Conservation (phyloP, 2,329 filamentous ascomycete species). For the Pseudovirgaria hyperparasitica region DNA sequence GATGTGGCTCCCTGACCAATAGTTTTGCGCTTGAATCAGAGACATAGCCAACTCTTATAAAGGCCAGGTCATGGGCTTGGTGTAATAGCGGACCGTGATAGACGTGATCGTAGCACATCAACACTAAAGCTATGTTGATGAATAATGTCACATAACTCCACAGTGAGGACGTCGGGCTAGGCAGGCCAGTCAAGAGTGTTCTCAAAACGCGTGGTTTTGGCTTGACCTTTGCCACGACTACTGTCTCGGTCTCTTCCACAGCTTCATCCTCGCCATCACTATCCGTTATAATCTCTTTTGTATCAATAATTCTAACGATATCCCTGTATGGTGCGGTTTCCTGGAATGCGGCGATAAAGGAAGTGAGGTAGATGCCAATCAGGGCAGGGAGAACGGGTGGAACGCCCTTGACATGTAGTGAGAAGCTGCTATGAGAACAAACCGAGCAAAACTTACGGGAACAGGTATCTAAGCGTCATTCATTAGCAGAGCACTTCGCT, state of each 20-base stretch:
- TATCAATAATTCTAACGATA: conserved; percentile 45
- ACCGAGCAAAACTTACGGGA: conserved; percentile 1
- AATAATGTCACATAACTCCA: conserved; percentile 56
- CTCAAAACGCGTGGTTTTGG: conserved; percentile 44
- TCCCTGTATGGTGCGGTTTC: conserved; percentile 45
- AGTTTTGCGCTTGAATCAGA: conserved; percentile 69
- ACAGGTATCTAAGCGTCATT: conserved; percentile 13
- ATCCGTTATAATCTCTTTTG: conserved; percentile 24
- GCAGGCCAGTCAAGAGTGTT: conserved; percentile 63
- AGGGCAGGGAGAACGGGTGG: conserved; percentile 43
- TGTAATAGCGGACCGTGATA: conserved; percentile 60
- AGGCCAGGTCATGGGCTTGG: conserved; percentile 62
- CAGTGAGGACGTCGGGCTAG: conserved; percentile 55
- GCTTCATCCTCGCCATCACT: conserved; percentile 20
- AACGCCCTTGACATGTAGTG: conserved; percentile 15
- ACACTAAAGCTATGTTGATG: conserved; percentile 58
- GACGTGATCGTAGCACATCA: conserved; percentile 63
- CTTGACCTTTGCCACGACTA: conserved; percentile 45
- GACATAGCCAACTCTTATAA: conserved; percentile 78
- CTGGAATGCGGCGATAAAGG: conserved; percentile 48
- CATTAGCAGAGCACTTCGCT: too few species aligned
- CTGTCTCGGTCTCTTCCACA: conserved; percentile 42
- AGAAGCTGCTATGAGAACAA: conserved; percentile 2
- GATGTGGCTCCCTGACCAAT: conserved; percentile 72
- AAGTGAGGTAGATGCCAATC: conserved; percentile 52